phyloP scores from a whole-genome alignment of 805 yeast genomes.

The Hanseniaspora hatyaiensis region DNA sequence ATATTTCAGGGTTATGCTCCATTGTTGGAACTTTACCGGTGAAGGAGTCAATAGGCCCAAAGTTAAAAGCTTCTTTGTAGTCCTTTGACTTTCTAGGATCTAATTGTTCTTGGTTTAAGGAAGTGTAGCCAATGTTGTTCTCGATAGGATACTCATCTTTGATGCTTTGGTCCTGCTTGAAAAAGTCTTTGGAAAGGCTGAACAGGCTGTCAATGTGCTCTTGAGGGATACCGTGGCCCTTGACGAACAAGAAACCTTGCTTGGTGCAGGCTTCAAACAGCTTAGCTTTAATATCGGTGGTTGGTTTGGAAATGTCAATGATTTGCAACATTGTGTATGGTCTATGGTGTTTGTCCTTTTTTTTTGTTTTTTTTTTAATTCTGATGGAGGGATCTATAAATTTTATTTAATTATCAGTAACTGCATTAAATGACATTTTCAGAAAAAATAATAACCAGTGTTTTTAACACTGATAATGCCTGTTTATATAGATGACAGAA shows the following conservation, averaged over 20 bases:
- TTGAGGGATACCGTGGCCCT: conserved; percentile 53
- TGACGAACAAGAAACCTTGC: conserved; percentile 55
- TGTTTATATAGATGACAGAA: no score
- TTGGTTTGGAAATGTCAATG: conserved; percentile 43
- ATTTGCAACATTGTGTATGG: conserved; percentile 39
- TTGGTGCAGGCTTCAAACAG: conserved; percentile 49
- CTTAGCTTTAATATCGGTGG: conserved; percentile 36
- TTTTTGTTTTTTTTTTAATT: background rate
- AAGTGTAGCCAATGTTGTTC: conserved; percentile 51
- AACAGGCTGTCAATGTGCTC: conserved; percentile 44
- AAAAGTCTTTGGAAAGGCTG: conserved; percentile 39
- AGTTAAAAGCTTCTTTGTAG: conserved; percentile 61
- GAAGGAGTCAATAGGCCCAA: conserved; percentile 41
- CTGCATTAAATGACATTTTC: no score
- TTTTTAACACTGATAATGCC: no score
- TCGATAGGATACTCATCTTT: conserved; percentile 25
- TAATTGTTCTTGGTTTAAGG: conserved; percentile 41
- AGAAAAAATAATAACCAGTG: no score
- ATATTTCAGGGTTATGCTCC: conserved; percentile 42
- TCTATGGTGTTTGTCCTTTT: background rate
- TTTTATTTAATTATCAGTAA: no score
- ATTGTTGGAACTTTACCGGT: conserved; percentile 33
- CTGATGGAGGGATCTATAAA: background rate
- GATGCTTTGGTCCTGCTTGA: conserved; percentile 43
- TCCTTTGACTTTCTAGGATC: conserved; percentile 36